These are phyloP conservation scores for Otatea glauca DNA, from an alignment of 176 grass and related monocot genomes.

Conservation along the genomic window DNA sequence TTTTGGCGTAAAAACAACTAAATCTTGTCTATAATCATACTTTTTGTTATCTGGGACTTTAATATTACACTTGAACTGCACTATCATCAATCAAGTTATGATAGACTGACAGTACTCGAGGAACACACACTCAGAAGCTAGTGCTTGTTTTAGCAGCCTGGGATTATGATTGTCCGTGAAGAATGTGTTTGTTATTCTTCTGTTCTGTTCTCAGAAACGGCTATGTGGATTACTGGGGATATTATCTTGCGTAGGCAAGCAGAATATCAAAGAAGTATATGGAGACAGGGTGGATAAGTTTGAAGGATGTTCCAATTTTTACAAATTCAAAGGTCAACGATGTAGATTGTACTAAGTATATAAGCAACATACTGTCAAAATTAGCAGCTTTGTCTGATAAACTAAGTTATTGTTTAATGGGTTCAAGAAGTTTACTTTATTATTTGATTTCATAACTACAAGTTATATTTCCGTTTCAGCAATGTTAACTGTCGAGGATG, in stretches of 20 bases:
- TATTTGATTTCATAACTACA: conserved; percentile 33
- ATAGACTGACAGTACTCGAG: neutral
- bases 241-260: neutral
- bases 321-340: neutral
- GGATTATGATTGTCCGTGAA: neutral
- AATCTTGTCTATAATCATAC: neutral
- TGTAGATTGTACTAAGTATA: conserved; percentile 1
- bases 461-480: conserved; percentile 55
- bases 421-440: conserved; percentile 10
- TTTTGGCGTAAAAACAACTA: neutral
- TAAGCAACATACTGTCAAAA: neutral
- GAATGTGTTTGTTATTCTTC: neutral
- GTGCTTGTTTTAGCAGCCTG: neutral
- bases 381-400: neutral
- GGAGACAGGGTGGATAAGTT: neutral
- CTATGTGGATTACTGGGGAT: neutral
- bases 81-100: neutral
- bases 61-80: neutral
- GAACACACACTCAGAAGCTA: neutral
- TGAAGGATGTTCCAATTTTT: neutral
- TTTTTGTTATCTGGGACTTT: neutral
- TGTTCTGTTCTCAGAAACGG: neutral
- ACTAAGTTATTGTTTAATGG: neutral
- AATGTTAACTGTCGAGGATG: conserved; percentile 85
- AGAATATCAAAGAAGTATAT: neutral